phyloP scores from a whole-genome alignment of 768 basidiomycete genomes.

The Leccinum fibrillosum region DNA sequence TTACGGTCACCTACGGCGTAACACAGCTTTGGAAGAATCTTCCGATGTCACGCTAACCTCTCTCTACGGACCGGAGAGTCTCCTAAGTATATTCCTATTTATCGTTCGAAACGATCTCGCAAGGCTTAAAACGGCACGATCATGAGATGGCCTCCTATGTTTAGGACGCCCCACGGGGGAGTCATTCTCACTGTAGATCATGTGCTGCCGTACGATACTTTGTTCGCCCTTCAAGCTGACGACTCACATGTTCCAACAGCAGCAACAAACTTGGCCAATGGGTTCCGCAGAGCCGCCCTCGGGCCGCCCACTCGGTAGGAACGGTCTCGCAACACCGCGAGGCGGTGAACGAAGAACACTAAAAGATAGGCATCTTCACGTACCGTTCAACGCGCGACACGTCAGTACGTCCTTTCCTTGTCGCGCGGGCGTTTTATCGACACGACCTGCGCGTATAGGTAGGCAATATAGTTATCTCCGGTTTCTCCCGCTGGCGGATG shows the following conservation, averaged over 20 bases:
- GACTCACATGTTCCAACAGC: slow-evolving; percentile 3
- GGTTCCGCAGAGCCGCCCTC: background rate
- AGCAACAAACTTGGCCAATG: background rate
- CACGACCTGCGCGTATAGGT: background rate
- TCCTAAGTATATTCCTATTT: too few species aligned
- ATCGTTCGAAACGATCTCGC: background rate
- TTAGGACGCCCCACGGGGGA: slow-evolving; percentile 2
- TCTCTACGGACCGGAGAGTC: background rate
- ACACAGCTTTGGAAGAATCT: background rate
- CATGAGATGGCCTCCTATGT: slow-evolving; percentile 2
- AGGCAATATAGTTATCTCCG: background rate
- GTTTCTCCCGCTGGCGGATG: background rate
- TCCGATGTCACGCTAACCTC: background rate
- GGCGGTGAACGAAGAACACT: background rate
- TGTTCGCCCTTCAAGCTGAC: background rate
- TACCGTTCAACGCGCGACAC: background rate
- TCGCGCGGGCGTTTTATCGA: background rate
- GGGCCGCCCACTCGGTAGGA: background rate
- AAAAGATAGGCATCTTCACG: slow-evolving; percentile 2
- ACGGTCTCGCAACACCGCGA: background rate
- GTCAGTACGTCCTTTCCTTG: background rate
- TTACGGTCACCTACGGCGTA: background rate
- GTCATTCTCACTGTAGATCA: slow-evolving; percentile 1
- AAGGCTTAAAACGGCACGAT: background rate
- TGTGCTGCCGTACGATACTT: background rate